phyloP scores from a whole-genome alignment of 2,329 filamentous ascomycete genomes.

The Parastagonospora avenae region DNA sequence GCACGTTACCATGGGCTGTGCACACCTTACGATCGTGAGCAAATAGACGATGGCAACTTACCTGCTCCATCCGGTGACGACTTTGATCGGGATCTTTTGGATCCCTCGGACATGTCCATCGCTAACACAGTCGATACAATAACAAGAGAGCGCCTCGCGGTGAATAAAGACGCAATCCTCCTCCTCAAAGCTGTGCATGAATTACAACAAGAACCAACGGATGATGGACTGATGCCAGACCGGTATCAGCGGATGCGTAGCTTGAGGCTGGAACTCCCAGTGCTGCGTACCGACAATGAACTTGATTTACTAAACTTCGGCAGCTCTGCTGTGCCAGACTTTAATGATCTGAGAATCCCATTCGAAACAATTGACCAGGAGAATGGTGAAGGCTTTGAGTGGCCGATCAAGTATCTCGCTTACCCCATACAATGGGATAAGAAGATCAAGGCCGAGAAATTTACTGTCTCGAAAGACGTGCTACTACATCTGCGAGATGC shows the following conservation, averaged over 20 bases:
- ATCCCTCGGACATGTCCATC: slow-evolving; percentile 17
- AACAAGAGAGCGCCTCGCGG: slow-evolving; percentile 32
- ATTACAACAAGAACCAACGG: slow-evolving; percentile 4
- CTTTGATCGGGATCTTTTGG: slow-evolving; percentile 23
- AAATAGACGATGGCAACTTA: slow-evolving; percentile 24
- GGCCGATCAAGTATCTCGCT: slow-evolving; percentile 44
- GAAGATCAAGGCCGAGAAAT: slow-evolving; percentile 42
- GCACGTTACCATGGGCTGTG: slow-evolving; percentile 52
- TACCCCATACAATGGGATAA: slow-evolving; percentile 32
- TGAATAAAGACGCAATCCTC: slow-evolving; percentile 35
- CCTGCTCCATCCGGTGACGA: slow-evolving; percentile 9
- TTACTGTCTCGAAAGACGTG: slow-evolving; percentile 44
- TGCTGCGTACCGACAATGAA: slow-evolving; percentile 53
- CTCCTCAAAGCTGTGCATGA: slow-evolving; percentile 29
- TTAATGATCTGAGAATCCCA: slow-evolving; percentile 36
- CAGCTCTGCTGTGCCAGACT: slow-evolving; percentile 25
- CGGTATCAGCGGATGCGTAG: slow-evolving; percentile 20
- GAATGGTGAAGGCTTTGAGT: slow-evolving; percentile 51
- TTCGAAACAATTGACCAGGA: slow-evolving; percentile 46
- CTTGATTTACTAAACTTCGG: slow-evolving; percentile 51
- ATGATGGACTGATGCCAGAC: slow-evolving; percentile 1
- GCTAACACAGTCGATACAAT: slow-evolving; percentile 18
- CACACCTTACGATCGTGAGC: slow-evolving; percentile 39
- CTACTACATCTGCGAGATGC: slow-evolving; percentile 46
- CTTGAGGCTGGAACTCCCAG: slow-evolving; percentile 54